phyloP scores from a whole-genome alignment of 768 basidiomycete genomes.

The Leccinum subgranulosum region DNA sequence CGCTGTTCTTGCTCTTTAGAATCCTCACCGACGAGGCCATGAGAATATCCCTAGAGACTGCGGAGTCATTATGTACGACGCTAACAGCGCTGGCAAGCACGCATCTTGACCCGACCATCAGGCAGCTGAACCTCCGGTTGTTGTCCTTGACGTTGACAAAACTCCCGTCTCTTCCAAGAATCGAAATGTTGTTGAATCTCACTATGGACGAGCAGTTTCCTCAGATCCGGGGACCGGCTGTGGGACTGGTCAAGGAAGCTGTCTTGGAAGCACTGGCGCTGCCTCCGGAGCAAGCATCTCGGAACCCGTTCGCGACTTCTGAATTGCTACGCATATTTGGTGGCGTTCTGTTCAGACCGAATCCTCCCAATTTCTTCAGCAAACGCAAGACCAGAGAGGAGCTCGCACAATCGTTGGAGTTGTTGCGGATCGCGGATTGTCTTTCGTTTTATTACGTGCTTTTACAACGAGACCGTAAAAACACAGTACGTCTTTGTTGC shows the following conservation, averaged over 20 bases:
- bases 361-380: slow-evolving; percentile 51
- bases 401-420: slow-evolving; percentile 54
- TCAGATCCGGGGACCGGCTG: slow-evolving; percentile 66
- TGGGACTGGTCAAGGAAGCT: slow-evolving; percentile 68
- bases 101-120: slow-evolving; percentile 54
- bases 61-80: slow-evolving; percentile 45
- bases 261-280: slow-evolving; percentile 49
- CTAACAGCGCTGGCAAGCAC: slow-evolving; percentile 57
- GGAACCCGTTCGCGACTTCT: slow-evolving; percentile 52
- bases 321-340: slow-evolving; percentile 58
- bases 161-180: slow-evolving; percentile 44
- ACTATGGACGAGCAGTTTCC: slow-evolving; percentile 48
- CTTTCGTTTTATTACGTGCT: slow-evolving; percentile 69
- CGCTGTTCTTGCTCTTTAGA: slow-evolving; percentile 52
- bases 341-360: slow-evolving; percentile 53
- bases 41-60: slow-evolving; percentile 41
- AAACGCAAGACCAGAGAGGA: slow-evolving; percentile 37
- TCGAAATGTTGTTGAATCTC: slow-evolving; percentile 56
- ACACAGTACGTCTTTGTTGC: slow-evolving; percentile 40
- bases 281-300: slow-evolving; percentile 10
- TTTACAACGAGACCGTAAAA: slow-evolving; percentile 52
- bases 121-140: slow-evolving; percentile 61
- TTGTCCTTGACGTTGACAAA: slow-evolving; percentile 52
- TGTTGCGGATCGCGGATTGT: slow-evolving; percentile 60
- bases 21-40: slow-evolving; percentile 10